Percentiles rank a stretch among this genome's conserved stretches.
Conservation (phyloP, 1,139 yeast genomes). For the Geotrichum fermentans region DNA sequence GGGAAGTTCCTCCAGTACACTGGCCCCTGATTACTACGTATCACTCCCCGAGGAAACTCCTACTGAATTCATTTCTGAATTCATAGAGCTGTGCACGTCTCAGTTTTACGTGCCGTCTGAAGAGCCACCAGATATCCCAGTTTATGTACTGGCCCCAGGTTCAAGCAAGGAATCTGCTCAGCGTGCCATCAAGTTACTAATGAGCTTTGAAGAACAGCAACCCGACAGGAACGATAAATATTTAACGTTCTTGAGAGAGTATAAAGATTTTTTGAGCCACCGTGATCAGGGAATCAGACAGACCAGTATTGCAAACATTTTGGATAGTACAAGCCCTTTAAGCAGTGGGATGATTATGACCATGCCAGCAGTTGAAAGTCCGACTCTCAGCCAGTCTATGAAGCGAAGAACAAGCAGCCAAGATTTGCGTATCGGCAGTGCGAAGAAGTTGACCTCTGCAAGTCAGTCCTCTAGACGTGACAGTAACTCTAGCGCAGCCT, state of each 20-base stretch:
- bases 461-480: not conserved
- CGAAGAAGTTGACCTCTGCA: not conserved
- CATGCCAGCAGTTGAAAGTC: not conserved
- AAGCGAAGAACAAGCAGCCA: not conserved
- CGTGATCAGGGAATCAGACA: not conserved
- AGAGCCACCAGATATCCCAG: not conserved
- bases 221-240: not conserved
- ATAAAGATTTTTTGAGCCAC: not conserved
- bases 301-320: not conserved
- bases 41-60: conserved; percentile 14
- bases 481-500: not conserved
- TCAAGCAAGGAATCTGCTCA: conserved; percentile 1
- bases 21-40: conserved; percentile 4
- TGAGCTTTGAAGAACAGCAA: conserved; percentile 13
- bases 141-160: conserved; percentile 8
- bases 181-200: conserved; percentile 8
- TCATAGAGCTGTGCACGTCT: conserved; percentile 17
- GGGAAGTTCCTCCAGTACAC: conserved; percentile 1
- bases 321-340: not conserved
- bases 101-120: conserved; percentile 11
- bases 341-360: not conserved
- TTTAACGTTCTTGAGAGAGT: not conserved
- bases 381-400: not conserved
- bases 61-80: conserved; percentile 14
- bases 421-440: not conserved